Evolutionary conservation across 257 asterid genomes (phyloP).

Genomic region (Marsdenia floribunda): DNA sequence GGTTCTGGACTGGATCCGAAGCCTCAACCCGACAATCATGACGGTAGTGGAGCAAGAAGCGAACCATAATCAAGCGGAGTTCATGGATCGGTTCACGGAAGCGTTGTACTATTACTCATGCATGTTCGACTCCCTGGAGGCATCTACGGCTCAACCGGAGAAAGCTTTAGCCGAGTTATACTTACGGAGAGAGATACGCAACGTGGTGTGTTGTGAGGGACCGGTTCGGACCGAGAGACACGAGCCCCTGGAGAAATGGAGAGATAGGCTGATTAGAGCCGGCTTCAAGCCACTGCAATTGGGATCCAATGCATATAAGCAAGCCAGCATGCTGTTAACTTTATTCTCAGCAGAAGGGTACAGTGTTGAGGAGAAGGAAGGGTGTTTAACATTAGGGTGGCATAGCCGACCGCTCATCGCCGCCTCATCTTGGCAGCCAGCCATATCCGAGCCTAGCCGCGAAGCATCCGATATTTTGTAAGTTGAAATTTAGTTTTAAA

Average conservation of each 20-base stretch:
- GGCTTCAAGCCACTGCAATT: slow-evolving; percentile 23
- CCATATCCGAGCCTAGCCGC: not conserved
- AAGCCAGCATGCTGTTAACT: slow-evolving; percentile 29
- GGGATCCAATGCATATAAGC: slow-evolving; percentile 30
- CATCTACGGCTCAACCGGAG: slow-evolving; percentile 16
- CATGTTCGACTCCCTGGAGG: slow-evolving; percentile 29
- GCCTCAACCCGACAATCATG: slow-evolving; percentile 28
- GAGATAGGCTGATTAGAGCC: slow-evolving; percentile 18
- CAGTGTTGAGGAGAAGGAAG: slow-evolving; percentile 26
- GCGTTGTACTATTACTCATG: slow-evolving; percentile 43
- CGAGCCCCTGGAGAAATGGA: slow-evolving; percentile 30
- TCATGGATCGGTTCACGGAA: slow-evolving; percentile 27
- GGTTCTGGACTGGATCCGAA: slow-evolving; percentile 20
- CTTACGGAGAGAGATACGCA: slow-evolving; percentile 25
- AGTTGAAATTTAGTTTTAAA: too few species aligned
- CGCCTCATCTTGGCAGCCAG: slow-evolving; percentile 33
- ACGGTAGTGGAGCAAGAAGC: slow-evolving; percentile 31
- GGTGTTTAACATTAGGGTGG: slow-evolving; percentile 31
- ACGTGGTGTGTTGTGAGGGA: slow-evolving; percentile 31
- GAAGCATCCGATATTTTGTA: not conserved
- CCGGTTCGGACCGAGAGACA: slow-evolving; percentile 27
- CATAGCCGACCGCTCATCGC: slow-evolving; percentile 31
- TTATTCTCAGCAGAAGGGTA: slow-evolving; percentile 31
- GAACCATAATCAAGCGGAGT: slow-evolving; percentile 20
- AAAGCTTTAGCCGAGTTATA: slow-evolving; percentile 27